phyloP scores from a whole-genome alignment of 1,139 yeast species.

The Geotrichum carabidarum region DNA sequence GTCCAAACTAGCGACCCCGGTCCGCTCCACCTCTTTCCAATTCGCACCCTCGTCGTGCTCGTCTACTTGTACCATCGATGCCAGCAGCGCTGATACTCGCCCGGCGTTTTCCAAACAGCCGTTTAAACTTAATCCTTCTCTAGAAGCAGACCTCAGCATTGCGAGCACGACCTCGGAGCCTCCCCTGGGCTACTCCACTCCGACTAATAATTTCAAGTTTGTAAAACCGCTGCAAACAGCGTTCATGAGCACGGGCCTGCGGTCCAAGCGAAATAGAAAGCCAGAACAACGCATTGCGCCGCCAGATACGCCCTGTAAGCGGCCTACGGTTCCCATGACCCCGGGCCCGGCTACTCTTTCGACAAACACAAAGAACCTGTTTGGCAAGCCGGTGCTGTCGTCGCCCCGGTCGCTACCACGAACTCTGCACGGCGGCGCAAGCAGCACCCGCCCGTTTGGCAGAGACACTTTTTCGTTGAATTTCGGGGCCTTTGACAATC shows the following conservation, averaged over 20 bases:
- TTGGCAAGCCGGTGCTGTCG: constrained; percentile 4
- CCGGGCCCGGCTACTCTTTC: neutral
- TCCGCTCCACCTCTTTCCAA: neutral
- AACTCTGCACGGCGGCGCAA: neutral
- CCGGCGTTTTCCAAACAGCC: constrained; percentile 6
- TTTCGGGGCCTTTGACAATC: constrained; percentile 1
- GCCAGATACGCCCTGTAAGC: constrained; percentile 84
- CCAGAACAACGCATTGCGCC: constrained; percentile 30
- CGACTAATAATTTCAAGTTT: constrained; percentile 48
- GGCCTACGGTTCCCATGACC: constrained; percentile 36
- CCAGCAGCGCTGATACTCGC: neutral
- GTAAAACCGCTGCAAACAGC: constrained; percentile 86
- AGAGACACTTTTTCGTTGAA: constrained; percentile 6
- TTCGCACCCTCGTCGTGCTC: constrained; percentile 9
- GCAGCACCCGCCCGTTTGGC: neutral
- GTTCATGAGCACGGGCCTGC: constrained; percentile 69
- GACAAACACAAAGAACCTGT: constrained; percentile 5
- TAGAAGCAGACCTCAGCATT: constrained; percentile 23
- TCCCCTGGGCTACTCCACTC: constrained; percentile 30
- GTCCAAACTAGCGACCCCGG: neutral
- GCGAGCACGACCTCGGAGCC: constrained; percentile 13
- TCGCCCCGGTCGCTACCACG: constrained; percentile 3
- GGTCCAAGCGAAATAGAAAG: constrained; percentile 59
- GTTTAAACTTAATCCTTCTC: constrained; percentile 27
- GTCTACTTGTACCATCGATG: constrained; percentile 3